Evolutionary conservation across 208 protist genomes (phyloP).

Genomic region (Trypanosoma grayi): DNA sequence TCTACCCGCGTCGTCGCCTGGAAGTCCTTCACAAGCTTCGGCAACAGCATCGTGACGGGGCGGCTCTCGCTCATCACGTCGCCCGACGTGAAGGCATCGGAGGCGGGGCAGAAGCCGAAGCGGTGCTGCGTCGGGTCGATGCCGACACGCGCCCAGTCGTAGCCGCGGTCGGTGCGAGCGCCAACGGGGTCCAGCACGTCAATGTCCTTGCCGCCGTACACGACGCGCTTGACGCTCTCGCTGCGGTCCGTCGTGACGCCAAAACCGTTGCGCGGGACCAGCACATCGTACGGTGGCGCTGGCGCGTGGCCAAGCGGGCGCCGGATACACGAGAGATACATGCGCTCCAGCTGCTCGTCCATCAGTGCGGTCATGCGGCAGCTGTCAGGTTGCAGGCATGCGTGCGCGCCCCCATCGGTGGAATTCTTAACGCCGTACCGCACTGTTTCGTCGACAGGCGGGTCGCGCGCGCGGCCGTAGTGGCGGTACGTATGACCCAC

Average conservation of each 20-base stretch:
- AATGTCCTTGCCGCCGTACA: constrained; percentile 49
- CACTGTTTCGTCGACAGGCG: constrained; percentile 36
- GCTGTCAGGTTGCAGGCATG: constrained; percentile 59
- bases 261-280: constrained; percentile 58
- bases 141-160: constrained; percentile 70
- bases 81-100: constrained; percentile 13
- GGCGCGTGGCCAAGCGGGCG: constrained; percentile 64
- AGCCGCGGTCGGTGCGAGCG: constrained; percentile 53
- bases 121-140: constrained; percentile 74
- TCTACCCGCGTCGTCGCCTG: constrained; percentile 35
- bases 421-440: constrained; percentile 44
- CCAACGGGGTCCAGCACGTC: constrained; percentile 56
- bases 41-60: constrained; percentile 38
- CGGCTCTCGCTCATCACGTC: constrained; percentile 15
- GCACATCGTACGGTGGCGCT: constrained; percentile 29
- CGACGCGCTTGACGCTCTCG: constrained; percentile 48
- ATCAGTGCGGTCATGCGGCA: constrained; percentile 62
- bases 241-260: constrained; percentile 38
- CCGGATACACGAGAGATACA: constrained; percentile 42
- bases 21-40: constrained; percentile 70
- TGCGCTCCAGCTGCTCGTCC: constrained; percentile 67
- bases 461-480: constrained; percentile 49
- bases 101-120: constrained; percentile 44
- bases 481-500: constrained; percentile 49
- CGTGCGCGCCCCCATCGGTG: constrained; percentile 37